Percentiles rank a stretch among this genome's conserved stretches.
phyloP scores from a whole-genome alignment of 2,329 filamentous ascomycete genomes.

The Akanthomyces muscarius region DNA sequence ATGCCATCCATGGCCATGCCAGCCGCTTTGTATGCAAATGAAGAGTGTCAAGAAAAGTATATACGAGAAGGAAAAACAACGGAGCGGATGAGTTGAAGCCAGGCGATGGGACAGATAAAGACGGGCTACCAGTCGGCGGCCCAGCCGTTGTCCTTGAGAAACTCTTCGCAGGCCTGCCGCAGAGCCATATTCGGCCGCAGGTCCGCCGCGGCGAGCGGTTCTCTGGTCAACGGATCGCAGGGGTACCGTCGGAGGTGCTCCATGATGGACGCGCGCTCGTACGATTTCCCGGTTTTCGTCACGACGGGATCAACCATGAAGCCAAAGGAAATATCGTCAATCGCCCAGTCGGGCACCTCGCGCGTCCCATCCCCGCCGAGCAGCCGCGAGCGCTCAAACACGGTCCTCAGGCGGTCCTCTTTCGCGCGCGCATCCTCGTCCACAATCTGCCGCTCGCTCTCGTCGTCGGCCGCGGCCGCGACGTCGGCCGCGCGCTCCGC shows the following conservation, averaged over 20 bases:
- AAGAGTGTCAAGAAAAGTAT: not conserved
- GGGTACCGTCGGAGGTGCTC: slow-evolving; percentile 75
- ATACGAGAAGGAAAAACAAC: not conserved
- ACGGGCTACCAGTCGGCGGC: slow-evolving; percentile 76
- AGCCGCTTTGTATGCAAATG: not conserved
- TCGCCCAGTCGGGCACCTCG: slow-evolving; percentile 69
- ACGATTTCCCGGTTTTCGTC: slow-evolving; percentile 83
- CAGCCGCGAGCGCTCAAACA: slow-evolving; percentile 50
- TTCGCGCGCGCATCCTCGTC: slow-evolving; percentile 45
- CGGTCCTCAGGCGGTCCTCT: slow-evolving; percentile 38
- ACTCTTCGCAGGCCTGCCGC: slow-evolving; percentile 79
- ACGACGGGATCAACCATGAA: slow-evolving; percentile 69
- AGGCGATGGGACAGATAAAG: not conserved
- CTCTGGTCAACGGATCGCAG: slow-evolving; percentile 80
- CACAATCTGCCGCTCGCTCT: slow-evolving; percentile 47
- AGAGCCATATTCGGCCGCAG: slow-evolving; percentile 78
- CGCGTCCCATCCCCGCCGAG: slow-evolving; percentile 42
- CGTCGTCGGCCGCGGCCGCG: slow-evolving; percentile 35
- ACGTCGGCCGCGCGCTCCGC: slow-evolving; percentile 43
- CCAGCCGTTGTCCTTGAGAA: slow-evolving; percentile 83
- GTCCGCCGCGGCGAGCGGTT: slow-evolving; percentile 64
- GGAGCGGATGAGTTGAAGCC: not conserved
- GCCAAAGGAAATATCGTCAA: slow-evolving; percentile 72
- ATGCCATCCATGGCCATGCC: not conserved
- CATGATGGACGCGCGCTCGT: slow-evolving; percentile 79